Evolutionary conservation across 1,139 yeast genomes (phyloP), one percentile per base, ranked within the genome.

Genomic region (Magnusiomyces ingens): DNA sequence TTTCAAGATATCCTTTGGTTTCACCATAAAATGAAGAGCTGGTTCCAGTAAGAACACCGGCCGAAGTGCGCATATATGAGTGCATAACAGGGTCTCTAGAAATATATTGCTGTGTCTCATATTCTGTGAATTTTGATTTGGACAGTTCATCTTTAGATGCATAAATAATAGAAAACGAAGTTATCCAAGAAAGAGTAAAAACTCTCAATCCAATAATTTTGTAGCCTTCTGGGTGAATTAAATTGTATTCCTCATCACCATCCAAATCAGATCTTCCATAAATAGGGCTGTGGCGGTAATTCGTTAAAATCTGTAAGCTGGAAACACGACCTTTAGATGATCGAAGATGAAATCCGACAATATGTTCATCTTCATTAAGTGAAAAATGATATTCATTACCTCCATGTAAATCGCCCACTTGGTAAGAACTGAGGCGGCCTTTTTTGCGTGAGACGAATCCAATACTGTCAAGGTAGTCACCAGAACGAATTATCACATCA

Each of bases 321-420:
- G 85, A 96, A 72, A 93, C 98, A 15, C 93, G 74, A 97, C 98
- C 93, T 1, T 78, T 83, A 5, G 98, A 98, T 50, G 82, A 75
- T 58, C 95, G 75, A 48, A 89, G 72, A 53, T 77, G 75, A 55
- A 90, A 73, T 43, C 84, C 85, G 2, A 74, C 66, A 8, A 93
- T 72, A 11, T 61, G 59, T 64, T 91, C 96, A 40, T 81, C 87
- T 35, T 17, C 10, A 3, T 45, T 29, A 45, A 45, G 17, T n/a
- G 15, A 18, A 45, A 45, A 45, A 22, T 35, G 41, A 36, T 45
- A 11, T 2, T 13, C 5, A 15, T 40, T 40, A 5, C 48, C 48
- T 3, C 48, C 48, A 19, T 21, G n/a, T n/a, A n/a, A n/a, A n/a
- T 40, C 48, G 3, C 48, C 48, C 15, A 36, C 18, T 11, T 17